Evolutionary conservation across 768 basidiomycete genomes (phyloP).

Genomic region (Lactarius akahatsu): DNA sequence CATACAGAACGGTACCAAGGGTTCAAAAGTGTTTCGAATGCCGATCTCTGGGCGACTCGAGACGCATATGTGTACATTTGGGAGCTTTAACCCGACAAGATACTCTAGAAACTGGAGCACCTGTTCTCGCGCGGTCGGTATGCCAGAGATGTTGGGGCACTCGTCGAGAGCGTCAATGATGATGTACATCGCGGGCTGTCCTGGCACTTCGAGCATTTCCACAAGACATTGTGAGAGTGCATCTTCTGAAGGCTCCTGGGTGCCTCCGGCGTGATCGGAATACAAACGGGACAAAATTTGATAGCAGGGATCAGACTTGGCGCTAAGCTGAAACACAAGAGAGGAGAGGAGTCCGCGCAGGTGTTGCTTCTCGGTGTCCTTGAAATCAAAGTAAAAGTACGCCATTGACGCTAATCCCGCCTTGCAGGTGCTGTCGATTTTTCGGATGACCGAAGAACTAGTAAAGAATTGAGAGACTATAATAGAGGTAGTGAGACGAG

Average conservation of each 20-base stretch:
- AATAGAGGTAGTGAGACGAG: background rate
- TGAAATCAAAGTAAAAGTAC: constrained; percentile 15
- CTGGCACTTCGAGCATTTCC: background rate
- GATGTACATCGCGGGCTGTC: background rate
- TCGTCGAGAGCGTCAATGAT: constrained; percentile 11
- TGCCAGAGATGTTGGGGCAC: background rate
- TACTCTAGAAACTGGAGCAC: background rate
- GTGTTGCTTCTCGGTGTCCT: constrained; percentile 6
- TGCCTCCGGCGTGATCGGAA: background rate
- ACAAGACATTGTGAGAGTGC: constrained; percentile 4
- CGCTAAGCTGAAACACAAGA: background rate
- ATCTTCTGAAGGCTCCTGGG: background rate
- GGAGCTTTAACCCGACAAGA: background rate
- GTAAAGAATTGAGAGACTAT: too few species aligned
- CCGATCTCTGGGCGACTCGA: constrained; percentile 9
- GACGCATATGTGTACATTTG: constrained; percentile 10
- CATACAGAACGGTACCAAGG: background rate
- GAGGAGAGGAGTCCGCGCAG: constrained; percentile 7
- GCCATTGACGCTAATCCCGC: constrained; percentile 6
- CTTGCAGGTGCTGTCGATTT: background rate
- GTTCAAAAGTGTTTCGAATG: background rate
- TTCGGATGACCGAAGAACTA: constrained; percentile 4
- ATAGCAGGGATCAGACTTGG: background rate
- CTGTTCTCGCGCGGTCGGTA: background rate
- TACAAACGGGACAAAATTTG: background rate